Conservation (phyloP, 2,329 filamentous ascomycete species). For the Blastomyces parvus region DNA sequence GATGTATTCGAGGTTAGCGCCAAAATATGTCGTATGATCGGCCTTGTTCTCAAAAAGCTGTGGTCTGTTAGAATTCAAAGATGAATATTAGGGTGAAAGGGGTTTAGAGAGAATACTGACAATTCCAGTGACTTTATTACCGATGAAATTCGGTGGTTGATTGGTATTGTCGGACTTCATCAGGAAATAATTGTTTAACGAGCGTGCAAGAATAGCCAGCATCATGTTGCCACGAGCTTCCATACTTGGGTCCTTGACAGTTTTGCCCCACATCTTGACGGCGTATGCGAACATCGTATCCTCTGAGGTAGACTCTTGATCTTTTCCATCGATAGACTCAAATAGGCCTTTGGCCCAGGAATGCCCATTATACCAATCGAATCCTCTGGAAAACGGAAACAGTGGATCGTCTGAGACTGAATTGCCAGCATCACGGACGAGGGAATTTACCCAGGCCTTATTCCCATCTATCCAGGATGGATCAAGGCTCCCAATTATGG, state of each 20-base stretch:
- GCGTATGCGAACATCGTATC: slow-evolving; percentile 81
- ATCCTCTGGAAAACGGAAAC: slow-evolving; percentile 73
- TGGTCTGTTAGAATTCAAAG: neutral
- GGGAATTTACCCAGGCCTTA: slow-evolving; percentile 67
- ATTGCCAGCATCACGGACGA: slow-evolving; percentile 79
- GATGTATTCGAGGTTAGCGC: slow-evolving; percentile 60
- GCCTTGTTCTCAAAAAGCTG: slow-evolving; percentile 87
- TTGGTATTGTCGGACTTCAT: slow-evolving; percentile 59
- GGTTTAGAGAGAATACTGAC: slow-evolving; percentile 22
- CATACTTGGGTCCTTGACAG: slow-evolving; percentile 65
- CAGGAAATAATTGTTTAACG: slow-evolving; percentile 72
- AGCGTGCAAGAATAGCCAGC: slow-evolving; percentile 65
- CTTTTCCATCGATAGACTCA: slow-evolving; percentile 46
- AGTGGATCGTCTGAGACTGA: slow-evolving; percentile 58
- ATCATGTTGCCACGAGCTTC: slow-evolving; percentile 77
- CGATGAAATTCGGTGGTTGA: slow-evolving; percentile 67
- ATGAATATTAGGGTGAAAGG: neutral
- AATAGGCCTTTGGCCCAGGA: slow-evolving; percentile 67
- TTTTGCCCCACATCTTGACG: slow-evolving; percentile 86
- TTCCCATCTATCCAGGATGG: slow-evolving; percentile 64
- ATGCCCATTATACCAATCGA: slow-evolving; percentile 94
- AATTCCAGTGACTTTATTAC: slow-evolving; percentile 61
- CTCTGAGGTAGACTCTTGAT: slow-evolving; percentile 74
- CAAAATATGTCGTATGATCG: slow-evolving; percentile 88
- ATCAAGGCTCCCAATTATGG: slow-evolving; percentile 72